A percentile compares a stretch with the other conserved stretches of the same genome.
Evolutionary conservation across 1,139 yeast species (phyloP).

Genomic region (Yamadazyma epiphylla): DNA sequence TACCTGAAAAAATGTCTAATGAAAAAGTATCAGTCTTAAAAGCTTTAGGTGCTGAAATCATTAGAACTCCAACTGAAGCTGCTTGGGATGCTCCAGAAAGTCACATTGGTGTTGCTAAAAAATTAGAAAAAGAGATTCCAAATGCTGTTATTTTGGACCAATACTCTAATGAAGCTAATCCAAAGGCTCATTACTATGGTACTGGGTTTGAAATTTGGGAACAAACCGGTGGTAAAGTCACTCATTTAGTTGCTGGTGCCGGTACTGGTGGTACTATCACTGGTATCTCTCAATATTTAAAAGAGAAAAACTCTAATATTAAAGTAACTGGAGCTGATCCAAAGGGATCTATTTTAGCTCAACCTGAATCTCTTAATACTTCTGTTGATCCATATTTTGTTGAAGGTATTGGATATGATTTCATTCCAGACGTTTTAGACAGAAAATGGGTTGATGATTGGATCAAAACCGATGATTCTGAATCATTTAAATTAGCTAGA

Average conservation of each 20-base stretch:
- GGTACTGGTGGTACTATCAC: slow-evolving; percentile 86
- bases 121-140: slow-evolving; percentile 79
- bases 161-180: slow-evolving; percentile 75
- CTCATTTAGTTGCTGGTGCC: slow-evolving; percentile 84
- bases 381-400: slow-evolving; percentile 66
- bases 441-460: slow-evolving; percentile 68
- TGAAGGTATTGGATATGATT: slow-evolving; percentile 92
- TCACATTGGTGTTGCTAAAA: slow-evolving; percentile 84
- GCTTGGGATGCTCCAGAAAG: slow-evolving; percentile 94
- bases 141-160: slow-evolving; percentile 85
- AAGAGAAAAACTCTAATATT: slow-evolving; percentile 63
- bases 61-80: slow-evolving; percentile 90
- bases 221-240: slow-evolving; percentile 70
- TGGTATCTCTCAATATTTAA: slow-evolving; percentile 75
- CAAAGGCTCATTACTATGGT: slow-evolving; percentile 79
- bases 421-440: slow-evolving; percentile 76
- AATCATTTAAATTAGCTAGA: slow-evolving; percentile 77
- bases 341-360: slow-evolving; percentile 79
- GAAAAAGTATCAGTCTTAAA: slow-evolving; percentile 86
- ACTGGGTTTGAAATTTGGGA: slow-evolving; percentile 87
- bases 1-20: slow-evolving; percentile 91
- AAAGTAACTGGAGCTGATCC: slow-evolving; percentile 82
- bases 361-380: slow-evolving; percentile 70
- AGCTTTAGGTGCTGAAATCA: slow-evolving; percentile 88
- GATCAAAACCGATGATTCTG: slow-evolving; percentile 85